These are phyloP conservation scores for Clonostachys rosea DNA, from an alignment of 2,329 filamentous ascomycete genomes.

Conservation along the genomic window DNA sequence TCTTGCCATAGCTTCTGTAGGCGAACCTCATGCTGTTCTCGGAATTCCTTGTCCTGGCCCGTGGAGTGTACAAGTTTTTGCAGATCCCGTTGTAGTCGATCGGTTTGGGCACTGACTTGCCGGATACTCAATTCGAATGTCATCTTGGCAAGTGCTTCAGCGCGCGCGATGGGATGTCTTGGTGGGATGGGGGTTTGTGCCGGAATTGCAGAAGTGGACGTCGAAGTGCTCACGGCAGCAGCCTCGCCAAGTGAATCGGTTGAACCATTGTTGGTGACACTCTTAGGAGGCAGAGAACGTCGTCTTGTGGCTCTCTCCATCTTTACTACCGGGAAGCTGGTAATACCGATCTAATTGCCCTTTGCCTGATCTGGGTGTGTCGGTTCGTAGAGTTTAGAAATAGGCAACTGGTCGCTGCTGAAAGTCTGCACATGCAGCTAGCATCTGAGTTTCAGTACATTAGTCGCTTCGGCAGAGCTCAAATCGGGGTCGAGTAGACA, in stretches of 20 bases:
- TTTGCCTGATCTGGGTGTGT: no score
- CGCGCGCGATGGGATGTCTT: conserved; percentile 12
- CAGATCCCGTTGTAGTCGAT: conserved; percentile 21
- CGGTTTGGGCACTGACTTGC: conserved; percentile 15
- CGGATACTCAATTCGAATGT: conserved; percentile 28
- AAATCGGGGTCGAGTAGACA: no score
- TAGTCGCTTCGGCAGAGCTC: no score
- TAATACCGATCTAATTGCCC: no score
- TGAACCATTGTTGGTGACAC: conserved; percentile 3
- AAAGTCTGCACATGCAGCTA: no score
- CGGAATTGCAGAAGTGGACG: neutral
- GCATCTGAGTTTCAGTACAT: no score
- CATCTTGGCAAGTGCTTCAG: conserved; percentile 27
- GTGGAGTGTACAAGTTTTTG: conserved; percentile 14
- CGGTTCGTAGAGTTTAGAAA: no score
- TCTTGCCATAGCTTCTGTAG: conserved; percentile 20
- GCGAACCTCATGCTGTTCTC: conserved; percentile 17
- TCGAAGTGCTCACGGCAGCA: neutral
- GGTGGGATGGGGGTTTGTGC: neutral
- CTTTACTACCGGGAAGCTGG: no score
- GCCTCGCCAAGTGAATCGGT: neutral
- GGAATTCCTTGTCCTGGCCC: conserved; percentile 17
- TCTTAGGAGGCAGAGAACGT: neutral
- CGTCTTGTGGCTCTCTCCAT: conserved; percentile 1
- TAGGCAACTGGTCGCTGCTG: no score